Evolutionary conservation across 2,329 filamentous ascomycete genomes (phyloP).

Genomic region (Fusarium floridanum): DNA sequence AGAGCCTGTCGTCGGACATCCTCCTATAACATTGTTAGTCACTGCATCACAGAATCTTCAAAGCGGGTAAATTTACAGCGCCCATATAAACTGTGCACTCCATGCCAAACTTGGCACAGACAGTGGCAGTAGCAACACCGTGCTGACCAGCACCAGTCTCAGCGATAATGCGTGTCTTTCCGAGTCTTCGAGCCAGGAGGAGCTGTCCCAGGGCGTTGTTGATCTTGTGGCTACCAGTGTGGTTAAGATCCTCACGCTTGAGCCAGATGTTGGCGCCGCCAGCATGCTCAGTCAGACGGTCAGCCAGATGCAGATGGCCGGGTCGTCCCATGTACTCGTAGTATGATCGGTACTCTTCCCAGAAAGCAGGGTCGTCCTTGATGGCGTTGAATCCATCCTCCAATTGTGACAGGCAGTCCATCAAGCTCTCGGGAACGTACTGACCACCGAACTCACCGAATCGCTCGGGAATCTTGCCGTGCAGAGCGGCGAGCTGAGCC

Average conservation of each 20-base stretch:
- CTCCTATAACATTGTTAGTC: slow-evolving; percentile 64
- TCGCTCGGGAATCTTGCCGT: slow-evolving; percentile 82
- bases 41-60: not conserved
- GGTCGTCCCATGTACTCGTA: slow-evolving; percentile 98
- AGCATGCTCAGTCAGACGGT: slow-evolving; percentile 87
- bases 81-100: slow-evolving; percentile 99
- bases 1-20: slow-evolving; percentile 95
- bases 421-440: slow-evolving; percentile 96
- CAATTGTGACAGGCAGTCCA: slow-evolving; percentile 94
- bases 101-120: slow-evolving; percentile 98
- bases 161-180: slow-evolving; percentile 97
- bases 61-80: slow-evolving; percentile 63
- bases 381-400: slow-evolving; percentile 92
- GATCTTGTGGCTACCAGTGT: slow-evolving; percentile 99
- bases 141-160: slow-evolving; percentile 98
- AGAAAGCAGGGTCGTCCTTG: slow-evolving; percentile 89
- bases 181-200: slow-evolving; percentile 84
- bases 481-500: slow-evolving; percentile 87
- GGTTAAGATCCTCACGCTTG: slow-evolving; percentile 97
- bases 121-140: slow-evolving; percentile 96
- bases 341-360: slow-evolving; percentile 96
- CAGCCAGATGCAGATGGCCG: slow-evolving; percentile 89
- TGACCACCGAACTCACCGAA: slow-evolving; percentile 98
- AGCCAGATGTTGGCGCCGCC: slow-evolving; percentile 97
- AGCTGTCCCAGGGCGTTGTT: slow-evolving; percentile 98